These are phyloP conservation scores for Aspergillus unguis DNA, from an alignment of 2,329 filamentous ascomycete genomes.

Conservation along the genomic window DNA sequence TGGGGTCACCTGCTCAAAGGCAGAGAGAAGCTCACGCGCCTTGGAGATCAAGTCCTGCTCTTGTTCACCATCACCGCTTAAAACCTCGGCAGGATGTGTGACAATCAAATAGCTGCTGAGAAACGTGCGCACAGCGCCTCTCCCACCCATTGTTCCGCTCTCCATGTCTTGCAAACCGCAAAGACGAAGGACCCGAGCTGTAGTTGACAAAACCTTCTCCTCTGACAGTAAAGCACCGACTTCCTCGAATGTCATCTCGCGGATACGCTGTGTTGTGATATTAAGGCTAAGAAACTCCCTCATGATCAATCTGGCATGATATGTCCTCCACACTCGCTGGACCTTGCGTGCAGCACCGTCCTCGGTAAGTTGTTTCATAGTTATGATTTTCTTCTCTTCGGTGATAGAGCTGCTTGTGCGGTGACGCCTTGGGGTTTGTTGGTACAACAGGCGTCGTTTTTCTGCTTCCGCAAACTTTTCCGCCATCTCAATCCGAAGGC, in stretches of 20 bases:
- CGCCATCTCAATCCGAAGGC: constrained; percentile 59
- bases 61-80: constrained; percentile 60
- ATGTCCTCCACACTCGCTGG: constrained; percentile 56
- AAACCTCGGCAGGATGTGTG: constrained; percentile 58
- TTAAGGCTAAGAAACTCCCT: constrained; percentile 50
- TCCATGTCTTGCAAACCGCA: constrained; percentile 54
- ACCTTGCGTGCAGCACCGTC: constrained; percentile 56
- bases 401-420: constrained; percentile 50
- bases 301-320: constrained; percentile 49
- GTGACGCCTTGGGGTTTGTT: constrained; percentile 48
- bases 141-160: constrained; percentile 45
- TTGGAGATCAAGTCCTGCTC: constrained; percentile 61
- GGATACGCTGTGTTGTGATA: constrained; percentile 52
- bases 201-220: constrained; percentile 51
- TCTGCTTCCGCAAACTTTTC: constrained; percentile 64
- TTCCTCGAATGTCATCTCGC: constrained; percentile 56
- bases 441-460: constrained; percentile 51
- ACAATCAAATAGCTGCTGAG: constrained; percentile 62
- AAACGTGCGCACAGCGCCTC: constrained; percentile 58
- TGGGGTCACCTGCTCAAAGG: constrained; percentile 53
- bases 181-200: constrained; percentile 55
- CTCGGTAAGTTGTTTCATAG: constrained; percentile 43
- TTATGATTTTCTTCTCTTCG: constrained; percentile 42
- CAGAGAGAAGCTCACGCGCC: constrained; percentile 56
- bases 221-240: constrained; percentile 56